Evolutionary conservation across 2,329 filamentous ascomycete species (phyloP).

Genomic region (Alternaria sp.): DNA sequence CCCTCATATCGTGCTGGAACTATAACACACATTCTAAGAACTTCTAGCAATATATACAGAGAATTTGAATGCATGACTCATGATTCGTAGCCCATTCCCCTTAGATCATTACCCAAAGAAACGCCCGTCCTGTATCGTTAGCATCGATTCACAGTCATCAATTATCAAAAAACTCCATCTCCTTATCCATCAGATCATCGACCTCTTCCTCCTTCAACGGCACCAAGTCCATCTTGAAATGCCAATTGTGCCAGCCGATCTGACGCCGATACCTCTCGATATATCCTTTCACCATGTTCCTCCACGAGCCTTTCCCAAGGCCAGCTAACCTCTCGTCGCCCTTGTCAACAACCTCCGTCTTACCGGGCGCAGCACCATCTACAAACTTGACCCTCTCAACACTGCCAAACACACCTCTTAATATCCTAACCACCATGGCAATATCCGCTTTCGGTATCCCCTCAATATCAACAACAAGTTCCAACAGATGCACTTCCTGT

Average conservation of each 20-base stretch:
- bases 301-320: constrained; percentile 22
- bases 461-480: constrained; percentile 35
- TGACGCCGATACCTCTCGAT: constrained; percentile 19
- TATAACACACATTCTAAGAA: not conserved
- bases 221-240: constrained; percentile 21
- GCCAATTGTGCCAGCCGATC: constrained; percentile 18
- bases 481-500: constrained; percentile 33
- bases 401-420: constrained; percentile 30
- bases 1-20: not conserved
- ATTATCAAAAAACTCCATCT: constrained; percentile 27
- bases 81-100: not conserved
- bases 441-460: constrained; percentile 29
- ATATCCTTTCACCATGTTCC: constrained; percentile 26
- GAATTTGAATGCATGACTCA: not conserved
- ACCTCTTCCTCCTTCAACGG: constrained; percentile 16
- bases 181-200: constrained; percentile 23
- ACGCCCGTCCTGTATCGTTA: not conserved
- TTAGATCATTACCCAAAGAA: not conserved
- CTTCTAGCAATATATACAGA: not conserved
- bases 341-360: not conserved
- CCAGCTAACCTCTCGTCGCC: constrained; percentile 14
- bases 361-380: constrained; percentile 10
- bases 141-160: not conserved
- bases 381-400: constrained; percentile 26
- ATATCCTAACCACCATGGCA: constrained; percentile 34